Conservation (phyloP, 495 filamentous ascomycete genomes). For the Neurospora tetrasperma region DNA sequence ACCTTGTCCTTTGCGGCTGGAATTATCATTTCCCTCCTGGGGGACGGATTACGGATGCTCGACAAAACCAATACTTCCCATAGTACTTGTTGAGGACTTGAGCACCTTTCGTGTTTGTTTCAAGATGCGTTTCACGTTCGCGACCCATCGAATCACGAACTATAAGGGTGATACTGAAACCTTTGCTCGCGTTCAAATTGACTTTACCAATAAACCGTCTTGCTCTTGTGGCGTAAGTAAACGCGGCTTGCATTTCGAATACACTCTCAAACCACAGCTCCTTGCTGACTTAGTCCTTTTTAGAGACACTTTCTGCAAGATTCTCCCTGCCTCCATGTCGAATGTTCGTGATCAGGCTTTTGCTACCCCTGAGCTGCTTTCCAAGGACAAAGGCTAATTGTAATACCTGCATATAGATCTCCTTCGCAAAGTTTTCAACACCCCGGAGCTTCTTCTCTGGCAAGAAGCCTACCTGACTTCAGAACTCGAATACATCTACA, state of each 20-base stretch:
- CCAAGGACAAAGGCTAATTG: not conserved
- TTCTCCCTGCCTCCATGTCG: not conserved
- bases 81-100: not conserved
- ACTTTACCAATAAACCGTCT: not conserved
- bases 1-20: not conserved
- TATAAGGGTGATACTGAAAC: not conserved
- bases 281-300: not conserved
- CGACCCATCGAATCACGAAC: not conserved
- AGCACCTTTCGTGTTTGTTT: not conserved
- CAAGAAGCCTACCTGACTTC: not conserved
- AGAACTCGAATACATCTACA: not conserved
- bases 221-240: not conserved
- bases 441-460: not conserved
- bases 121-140: not conserved
- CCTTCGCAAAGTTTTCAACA: not conserved
- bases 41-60: not conserved
- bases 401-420: not conserved
- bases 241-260: not conserved
- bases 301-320: not conserved
- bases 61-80: not conserved
- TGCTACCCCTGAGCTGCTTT: not conserved
- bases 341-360: not conserved
- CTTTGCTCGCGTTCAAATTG: rapidly evolving
- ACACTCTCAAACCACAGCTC: not conserved
- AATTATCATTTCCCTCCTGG: not conserved